phyloP scores from a whole-genome alignment of 2,329 filamentous ascomycete species.

The Penicillium sp. region DNA sequence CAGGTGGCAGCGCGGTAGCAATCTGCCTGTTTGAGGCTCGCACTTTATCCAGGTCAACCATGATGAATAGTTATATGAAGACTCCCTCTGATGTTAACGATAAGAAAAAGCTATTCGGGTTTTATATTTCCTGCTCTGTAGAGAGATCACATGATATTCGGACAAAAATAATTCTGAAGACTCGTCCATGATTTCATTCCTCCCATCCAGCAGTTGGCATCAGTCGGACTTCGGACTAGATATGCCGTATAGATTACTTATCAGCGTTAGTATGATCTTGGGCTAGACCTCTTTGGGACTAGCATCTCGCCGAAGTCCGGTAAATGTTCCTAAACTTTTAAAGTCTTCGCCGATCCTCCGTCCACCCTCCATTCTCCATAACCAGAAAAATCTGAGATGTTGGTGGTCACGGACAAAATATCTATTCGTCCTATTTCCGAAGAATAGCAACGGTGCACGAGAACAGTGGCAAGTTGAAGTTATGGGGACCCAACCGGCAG shows the following conservation, averaged over 20 bases:
- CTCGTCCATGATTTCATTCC: not conserved
- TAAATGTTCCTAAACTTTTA: too few relatives aligned
- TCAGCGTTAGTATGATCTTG: not conserved
- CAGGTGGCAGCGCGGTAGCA: not conserved
- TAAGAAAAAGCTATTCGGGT: not conserved
- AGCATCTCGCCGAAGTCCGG: too few relatives aligned
- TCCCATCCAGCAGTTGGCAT: not conserved
- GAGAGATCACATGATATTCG: not conserved
- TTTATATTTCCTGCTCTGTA: not conserved
- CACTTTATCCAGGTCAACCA: not conserved
- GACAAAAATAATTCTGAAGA: too few relatives aligned
- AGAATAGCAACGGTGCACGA: too few relatives aligned
- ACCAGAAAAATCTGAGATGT: too few relatives aligned
- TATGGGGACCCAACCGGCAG: too few relatives aligned
- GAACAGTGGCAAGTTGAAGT: too few relatives aligned
- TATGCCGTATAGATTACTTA: not conserved
- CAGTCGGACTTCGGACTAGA: too few relatives aligned
- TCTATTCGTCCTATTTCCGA: too few relatives aligned
- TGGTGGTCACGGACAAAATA: too few relatives aligned
- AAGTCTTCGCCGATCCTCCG: too few relatives aligned
- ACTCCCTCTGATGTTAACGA: not conserved
- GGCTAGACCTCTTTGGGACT: not conserved
- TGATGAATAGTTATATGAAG: not conserved
- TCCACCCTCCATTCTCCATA: too few relatives aligned
- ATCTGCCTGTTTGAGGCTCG: slow-evolving; percentile 4